These are phyloP conservation scores for Chrysosphaeria jannelii DNA, from an alignment of 2,329 filamentous ascomycete species.

Conservation along the genomic window DNA sequence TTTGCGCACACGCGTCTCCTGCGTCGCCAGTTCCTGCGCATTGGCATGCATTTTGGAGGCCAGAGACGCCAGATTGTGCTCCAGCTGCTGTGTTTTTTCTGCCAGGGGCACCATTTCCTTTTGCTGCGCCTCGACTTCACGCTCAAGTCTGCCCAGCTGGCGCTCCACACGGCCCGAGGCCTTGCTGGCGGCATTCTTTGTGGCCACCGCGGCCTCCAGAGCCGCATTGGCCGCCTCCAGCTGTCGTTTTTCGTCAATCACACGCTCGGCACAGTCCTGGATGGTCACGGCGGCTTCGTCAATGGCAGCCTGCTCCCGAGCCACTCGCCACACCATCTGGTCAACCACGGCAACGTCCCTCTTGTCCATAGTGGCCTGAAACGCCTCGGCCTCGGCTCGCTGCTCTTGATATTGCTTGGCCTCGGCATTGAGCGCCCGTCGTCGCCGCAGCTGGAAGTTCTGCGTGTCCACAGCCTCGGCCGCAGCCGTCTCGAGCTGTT, in stretches of 20 bases:
- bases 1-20: slow-evolving; percentile 36
- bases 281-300: slow-evolving; percentile 77
- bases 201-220: slow-evolving; percentile 53
- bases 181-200: slow-evolving; percentile 48
- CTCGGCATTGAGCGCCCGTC: slow-evolving; percentile 85
- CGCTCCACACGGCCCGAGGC: slow-evolving; percentile 58
- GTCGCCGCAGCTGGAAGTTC: slow-evolving; percentile 60
- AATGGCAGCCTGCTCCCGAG: slow-evolving; percentile 79
- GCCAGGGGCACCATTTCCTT: slow-evolving; percentile 69
- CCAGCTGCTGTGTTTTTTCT: slow-evolving; percentile 65
- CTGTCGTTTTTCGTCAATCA: slow-evolving; percentile 73
- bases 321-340: slow-evolving; percentile 89
- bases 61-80: slow-evolving; percentile 35
- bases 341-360: slow-evolving; percentile 74
- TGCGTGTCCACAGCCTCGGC: slow-evolving; percentile 75
- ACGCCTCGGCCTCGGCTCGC: slow-evolving; percentile 83
- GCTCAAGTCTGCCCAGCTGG: slow-evolving; percentile 60
- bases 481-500: slow-evolving; percentile 57
- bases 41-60: slow-evolving; percentile 39
- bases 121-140: slow-evolving; percentile 59
- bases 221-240: slow-evolving; percentile 58
- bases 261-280: slow-evolving; percentile 72
- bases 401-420: slow-evolving; percentile 96
- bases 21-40: slow-evolving; percentile 43
- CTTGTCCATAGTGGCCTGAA: slow-evolving; percentile 69